phyloP scores from a whole-genome alignment of 2,329 filamentous ascomycete genomes.

The Cladosporium colombiae region DNA sequence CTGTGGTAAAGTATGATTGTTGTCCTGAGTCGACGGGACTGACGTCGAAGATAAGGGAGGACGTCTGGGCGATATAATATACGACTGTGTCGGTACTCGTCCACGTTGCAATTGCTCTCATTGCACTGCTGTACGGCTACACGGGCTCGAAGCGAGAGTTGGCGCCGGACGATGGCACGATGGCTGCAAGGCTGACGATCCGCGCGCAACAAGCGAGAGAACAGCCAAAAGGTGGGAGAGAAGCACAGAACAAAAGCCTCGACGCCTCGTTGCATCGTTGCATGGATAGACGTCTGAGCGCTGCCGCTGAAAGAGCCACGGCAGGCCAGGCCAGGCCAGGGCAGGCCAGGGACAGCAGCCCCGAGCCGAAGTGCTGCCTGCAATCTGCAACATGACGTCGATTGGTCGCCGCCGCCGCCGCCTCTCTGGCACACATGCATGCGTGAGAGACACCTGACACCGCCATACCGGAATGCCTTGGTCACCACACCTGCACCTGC shows the following conservation, averaged over 20 bases:
- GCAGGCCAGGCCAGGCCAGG: no score
- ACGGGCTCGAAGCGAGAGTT: background rate
- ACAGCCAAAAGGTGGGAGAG: background rate
- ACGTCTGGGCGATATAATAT: background rate
- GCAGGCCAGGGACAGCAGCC: no score
- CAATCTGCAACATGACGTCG: background rate
- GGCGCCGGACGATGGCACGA: background rate
- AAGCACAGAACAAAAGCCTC: background rate
- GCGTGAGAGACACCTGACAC: constrained; percentile 6
- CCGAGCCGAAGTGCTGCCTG: background rate
- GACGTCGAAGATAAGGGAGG: background rate
- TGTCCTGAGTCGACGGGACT: background rate
- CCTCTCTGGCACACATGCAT: background rate
- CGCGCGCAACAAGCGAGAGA: background rate
- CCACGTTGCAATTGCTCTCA: background rate
- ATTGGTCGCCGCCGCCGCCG: background rate
- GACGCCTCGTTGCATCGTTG: background rate
- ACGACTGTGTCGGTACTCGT: background rate
- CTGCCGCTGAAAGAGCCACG: background rate
- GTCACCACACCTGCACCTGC: background rate
- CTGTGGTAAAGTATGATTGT: background rate
- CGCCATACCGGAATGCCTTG: background rate
- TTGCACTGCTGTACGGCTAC: background rate
- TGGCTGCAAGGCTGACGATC: background rate
- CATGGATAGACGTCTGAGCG: no score